Conservation (phyloP, 371 early-diverging fungal species). For the Ordospora colligata region DNA sequence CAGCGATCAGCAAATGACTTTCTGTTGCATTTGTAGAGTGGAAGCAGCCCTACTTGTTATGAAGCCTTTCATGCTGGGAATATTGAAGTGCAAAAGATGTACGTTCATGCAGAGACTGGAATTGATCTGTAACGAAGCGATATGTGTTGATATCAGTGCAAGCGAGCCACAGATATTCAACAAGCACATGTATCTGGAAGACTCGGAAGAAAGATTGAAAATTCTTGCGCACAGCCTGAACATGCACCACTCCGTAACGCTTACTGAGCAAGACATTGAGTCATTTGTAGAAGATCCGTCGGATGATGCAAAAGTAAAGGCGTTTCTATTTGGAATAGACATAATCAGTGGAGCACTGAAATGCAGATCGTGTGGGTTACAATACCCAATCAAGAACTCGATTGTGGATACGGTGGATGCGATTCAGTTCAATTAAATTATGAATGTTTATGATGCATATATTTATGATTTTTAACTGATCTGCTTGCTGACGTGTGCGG, state of each 20-base stretch:
- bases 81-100: constrained; percentile 33
- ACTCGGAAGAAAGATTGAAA: not conserved
- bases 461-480: not conserved
- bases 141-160: not conserved
- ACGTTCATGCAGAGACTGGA: not conserved
- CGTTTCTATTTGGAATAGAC: constrained; percentile 19
- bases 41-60: not conserved
- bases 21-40: too few species aligned
- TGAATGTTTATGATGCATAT: not conserved
- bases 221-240: not conserved
- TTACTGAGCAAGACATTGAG: not conserved
- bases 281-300: not conserved
- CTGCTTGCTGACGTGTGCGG: not conserved
- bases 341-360: constrained; percentile 2
- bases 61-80: constrained; percentile 16
- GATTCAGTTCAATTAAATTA: constrained; percentile 1
- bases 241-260: too few species aligned
- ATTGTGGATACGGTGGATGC: constrained; percentile 32
- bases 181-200: not conserved
- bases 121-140: not conserved
- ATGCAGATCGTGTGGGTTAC: constrained; percentile 12
- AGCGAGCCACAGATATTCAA: not conserved
- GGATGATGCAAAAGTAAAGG: constrained; percentile 11
- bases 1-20: too few species aligned
- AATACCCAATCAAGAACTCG: constrained; percentile 22